Conservation (phyloP, 192 early-diverging fungal genomes). For the Mortierella claussenii region DNA sequence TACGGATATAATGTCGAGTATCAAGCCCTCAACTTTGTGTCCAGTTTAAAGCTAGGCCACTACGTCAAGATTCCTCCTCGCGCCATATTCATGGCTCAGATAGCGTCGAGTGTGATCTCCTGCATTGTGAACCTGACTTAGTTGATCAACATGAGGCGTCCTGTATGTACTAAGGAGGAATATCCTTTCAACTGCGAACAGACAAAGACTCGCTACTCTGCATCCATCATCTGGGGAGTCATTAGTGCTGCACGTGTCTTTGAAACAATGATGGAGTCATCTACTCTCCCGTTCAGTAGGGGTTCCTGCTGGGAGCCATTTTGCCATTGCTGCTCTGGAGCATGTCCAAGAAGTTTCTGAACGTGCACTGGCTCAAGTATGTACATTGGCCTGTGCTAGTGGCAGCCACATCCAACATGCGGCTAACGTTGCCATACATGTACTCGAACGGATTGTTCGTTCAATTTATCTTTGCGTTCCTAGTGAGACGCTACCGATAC, state of each 20-base stretch:
- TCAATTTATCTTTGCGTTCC: slow-evolving; percentile 63
- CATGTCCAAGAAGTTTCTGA: slow-evolving; percentile 58
- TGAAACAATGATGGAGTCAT: slow-evolving; percentile 30
- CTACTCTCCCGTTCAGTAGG: slow-evolving; percentile 13
- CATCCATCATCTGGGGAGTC: slow-evolving; percentile 69
- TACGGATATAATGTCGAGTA: slow-evolving; percentile 66
- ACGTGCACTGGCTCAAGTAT: slow-evolving; percentile 47
- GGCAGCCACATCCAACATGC: slow-evolving; percentile 58
- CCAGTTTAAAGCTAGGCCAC: slow-evolving; percentile 80
- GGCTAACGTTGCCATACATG: slow-evolving; percentile 60
- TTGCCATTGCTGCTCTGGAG: slow-evolving; percentile 63
- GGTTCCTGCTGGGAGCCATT: slow-evolving; percentile 54
- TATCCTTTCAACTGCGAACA: slow-evolving; percentile 59
- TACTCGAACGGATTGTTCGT: slow-evolving; percentile 58
- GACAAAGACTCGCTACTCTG: slow-evolving; percentile 62
- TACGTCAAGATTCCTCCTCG: slow-evolving; percentile 85
- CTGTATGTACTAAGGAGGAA: slow-evolving; percentile 53
- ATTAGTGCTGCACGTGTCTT: slow-evolving; percentile 65
- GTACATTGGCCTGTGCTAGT: slow-evolving; percentile 65
- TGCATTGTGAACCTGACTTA: slow-evolving; percentile 68
- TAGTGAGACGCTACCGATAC: slow-evolving; percentile 58
- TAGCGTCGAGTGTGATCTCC: slow-evolving; percentile 71
- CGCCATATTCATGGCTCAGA: slow-evolving; percentile 74
- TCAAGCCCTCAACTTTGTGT: slow-evolving; percentile 79
- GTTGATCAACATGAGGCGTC: slow-evolving; percentile 47